Base-by-base conservation (phyloP, 164 flowering plant genomes). In the Stephania japonica region DNA sequence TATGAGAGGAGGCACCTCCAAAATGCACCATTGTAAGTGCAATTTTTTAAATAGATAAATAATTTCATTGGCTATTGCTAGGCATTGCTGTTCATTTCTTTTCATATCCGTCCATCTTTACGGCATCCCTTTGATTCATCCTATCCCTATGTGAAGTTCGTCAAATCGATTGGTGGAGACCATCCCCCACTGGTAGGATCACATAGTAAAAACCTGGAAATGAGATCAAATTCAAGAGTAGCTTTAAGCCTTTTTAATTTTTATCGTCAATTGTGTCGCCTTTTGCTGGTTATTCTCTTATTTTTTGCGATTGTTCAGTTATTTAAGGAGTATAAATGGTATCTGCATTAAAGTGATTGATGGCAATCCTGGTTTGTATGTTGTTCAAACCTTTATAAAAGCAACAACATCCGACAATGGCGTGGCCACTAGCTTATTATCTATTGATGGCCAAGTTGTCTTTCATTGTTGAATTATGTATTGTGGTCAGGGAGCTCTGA, bases 1-100 rank as follows among this genome's bases (percentile, higher is more conserved):
- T 95, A 90, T 71, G 99, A 95, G 85, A 90, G 81, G 84, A 77
- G 80, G 78, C 82, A 87, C 70, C 47, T 90, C 16, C 81, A 76
- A 0, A 78, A 65, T 69, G 71, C 80, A 38, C 24, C 70, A 38
- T 66, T 72, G 63, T 79, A 76, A 68, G 76, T 64, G 38, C 42
- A 53, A 18, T 10, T 23, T 65, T 56, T 21, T 38, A 71, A 18
- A 32, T 32, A 32, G 4, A 32, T 32, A 0, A 19, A 13, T 50
- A 10, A 14, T 50, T 50, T 50, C 59, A 4, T 50, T 50, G 19
- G 1, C 2, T 14, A 50, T 4, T 50, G 59, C 59, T 4, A 50
- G 19, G 16, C 11, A 50, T 6, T 50, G 59, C 66, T 3, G 26
- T 61, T 44, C 67, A 56, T 53, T 71, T n/a, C 8, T 49, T 70